phyloP scores from a whole-genome alignment of 139 green algal genomes.

The Deuterostichococcus epilithicus region DNA sequence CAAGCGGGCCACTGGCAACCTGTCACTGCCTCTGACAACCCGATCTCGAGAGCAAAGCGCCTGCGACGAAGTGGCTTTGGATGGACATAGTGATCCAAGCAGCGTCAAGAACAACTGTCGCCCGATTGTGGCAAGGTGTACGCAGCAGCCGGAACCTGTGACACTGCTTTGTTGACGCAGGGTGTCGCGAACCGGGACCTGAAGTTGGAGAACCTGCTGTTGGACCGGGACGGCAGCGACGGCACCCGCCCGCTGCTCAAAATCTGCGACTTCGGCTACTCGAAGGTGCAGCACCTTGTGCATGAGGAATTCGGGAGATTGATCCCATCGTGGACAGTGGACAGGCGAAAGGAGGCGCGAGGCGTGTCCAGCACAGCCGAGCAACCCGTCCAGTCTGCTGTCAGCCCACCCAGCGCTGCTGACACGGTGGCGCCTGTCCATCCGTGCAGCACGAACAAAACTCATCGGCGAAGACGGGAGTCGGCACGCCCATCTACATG shows the following conservation, averaged over 20 bases:
- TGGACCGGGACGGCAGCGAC: constrained; percentile 32
- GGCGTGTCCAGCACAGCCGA: not conserved
- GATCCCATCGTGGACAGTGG: not conserved
- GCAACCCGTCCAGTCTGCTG: not conserved
- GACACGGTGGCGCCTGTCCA: not conserved
- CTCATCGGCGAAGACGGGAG: constrained; percentile 55
- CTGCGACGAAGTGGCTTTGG: not conserved
- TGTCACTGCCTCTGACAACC: not conserved
- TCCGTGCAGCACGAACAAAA: constrained; percentile 50
- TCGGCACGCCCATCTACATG: constrained; percentile 80
- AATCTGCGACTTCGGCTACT: constrained; percentile 73
- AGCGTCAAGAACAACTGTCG: not conserved
- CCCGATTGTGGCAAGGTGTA: not conserved
- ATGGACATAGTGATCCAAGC: not conserved
- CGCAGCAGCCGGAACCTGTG: not conserved
- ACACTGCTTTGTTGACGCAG: constrained; percentile 10
- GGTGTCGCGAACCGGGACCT: constrained; percentile 58
- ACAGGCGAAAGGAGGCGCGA: not conserved
- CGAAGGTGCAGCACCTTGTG: constrained; percentile 44
- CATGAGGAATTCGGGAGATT: constrained; percentile 57
- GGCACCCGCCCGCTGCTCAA: constrained; percentile 41
- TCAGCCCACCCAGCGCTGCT: not conserved
- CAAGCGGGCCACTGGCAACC: not conserved
- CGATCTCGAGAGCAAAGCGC: not conserved
- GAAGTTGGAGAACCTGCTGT: constrained; percentile 63